Evolutionary conservation across 2,329 filamentous ascomycete species (phyloP).

Genomic region (Diaporthe velutina): DNA sequence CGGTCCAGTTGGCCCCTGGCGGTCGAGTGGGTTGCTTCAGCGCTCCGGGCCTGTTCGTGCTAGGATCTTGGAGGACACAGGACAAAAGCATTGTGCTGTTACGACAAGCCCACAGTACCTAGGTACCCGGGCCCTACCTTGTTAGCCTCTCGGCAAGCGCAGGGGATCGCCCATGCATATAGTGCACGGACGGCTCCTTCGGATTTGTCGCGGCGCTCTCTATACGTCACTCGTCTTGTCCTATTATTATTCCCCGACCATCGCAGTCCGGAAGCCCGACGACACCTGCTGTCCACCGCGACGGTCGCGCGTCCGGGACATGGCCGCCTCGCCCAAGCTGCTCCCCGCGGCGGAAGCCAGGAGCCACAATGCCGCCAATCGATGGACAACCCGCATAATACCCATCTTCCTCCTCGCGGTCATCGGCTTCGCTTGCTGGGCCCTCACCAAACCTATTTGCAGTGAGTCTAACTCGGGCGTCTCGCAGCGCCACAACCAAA

Average conservation of each 20-base stretch:
- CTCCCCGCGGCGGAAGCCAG: constrained; percentile 43
- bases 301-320: constrained; percentile 29
- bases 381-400: constrained; percentile 74
- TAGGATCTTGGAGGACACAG: not conserved
- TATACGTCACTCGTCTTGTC: constrained; percentile 17
- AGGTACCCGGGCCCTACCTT: not conserved
- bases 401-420: constrained; percentile 76
- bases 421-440: constrained; percentile 79
- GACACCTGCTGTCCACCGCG: constrained; percentile 24
- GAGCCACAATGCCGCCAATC: constrained; percentile 59
- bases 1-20: not conserved
- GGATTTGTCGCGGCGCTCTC: constrained; percentile 17
- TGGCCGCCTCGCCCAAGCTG: constrained; percentile 12
- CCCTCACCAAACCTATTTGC: constrained; percentile 75
- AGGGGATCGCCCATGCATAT: constrained; percentile 18
- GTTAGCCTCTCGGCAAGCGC: constrained; percentile 4
- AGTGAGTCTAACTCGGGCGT: constrained; percentile 62
- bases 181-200: constrained; percentile 13
- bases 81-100: not conserved
- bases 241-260: constrained; percentile 4
- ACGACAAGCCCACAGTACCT: not conserved
- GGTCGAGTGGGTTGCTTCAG: not conserved
- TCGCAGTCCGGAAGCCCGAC: not conserved
- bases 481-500: not conserved
- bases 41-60: not conserved